A percentile compares a stretch with the other conserved stretches of the same genome.
These are phyloP conservation scores for Botrytis sinoallii DNA, from an alignment of 2,329 filamentous ascomycete species.

Conservation along the genomic window DNA sequence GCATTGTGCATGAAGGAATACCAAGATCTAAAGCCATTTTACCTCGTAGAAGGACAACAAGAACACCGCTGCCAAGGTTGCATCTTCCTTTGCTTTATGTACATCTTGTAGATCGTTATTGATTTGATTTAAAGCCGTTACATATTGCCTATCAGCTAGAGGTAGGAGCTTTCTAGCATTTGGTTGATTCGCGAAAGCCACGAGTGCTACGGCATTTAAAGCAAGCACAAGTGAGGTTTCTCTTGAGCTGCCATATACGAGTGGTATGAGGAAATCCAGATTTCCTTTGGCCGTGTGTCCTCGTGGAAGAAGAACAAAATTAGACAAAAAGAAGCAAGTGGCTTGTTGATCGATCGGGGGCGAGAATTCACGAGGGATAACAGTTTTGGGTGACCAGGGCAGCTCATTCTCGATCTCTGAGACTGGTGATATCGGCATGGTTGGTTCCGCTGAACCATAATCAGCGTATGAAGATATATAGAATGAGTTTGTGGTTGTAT, in stretches of 20 bases:
- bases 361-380: conserved; percentile 41
- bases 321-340: conserved; percentile 55
- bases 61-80: conserved; percentile 55
- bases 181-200: conserved; percentile 52
- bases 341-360: conserved; percentile 52
- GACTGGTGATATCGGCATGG: background rate
- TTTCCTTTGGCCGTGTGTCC: conserved; percentile 51
- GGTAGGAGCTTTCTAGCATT: conserved; percentile 38
- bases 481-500: background rate
- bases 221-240: conserved; percentile 47
- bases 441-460: background rate
- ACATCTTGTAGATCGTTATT: conserved; percentile 51
- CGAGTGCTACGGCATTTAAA: conserved; percentile 55
- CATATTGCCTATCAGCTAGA: conserved; percentile 50
- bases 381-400: conserved; percentile 43
- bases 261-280: conserved; percentile 55
- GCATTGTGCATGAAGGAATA: background rate
- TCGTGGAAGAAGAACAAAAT: conserved; percentile 55
- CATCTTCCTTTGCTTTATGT: conserved; percentile 48
- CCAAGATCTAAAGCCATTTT: conserved; percentile 14
- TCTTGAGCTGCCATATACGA: conserved; percentile 44
- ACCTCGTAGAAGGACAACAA: conserved; percentile 59
- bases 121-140: conserved; percentile 50
- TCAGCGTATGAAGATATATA: background rate
- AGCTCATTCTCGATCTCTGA: background rate